Percentiles rank a stretch among this genome's conserved stretches.
Evolutionary conservation across 202 grass and related monocot genomes (phyloP).

Genomic region (Digitaria exilis): DNA sequence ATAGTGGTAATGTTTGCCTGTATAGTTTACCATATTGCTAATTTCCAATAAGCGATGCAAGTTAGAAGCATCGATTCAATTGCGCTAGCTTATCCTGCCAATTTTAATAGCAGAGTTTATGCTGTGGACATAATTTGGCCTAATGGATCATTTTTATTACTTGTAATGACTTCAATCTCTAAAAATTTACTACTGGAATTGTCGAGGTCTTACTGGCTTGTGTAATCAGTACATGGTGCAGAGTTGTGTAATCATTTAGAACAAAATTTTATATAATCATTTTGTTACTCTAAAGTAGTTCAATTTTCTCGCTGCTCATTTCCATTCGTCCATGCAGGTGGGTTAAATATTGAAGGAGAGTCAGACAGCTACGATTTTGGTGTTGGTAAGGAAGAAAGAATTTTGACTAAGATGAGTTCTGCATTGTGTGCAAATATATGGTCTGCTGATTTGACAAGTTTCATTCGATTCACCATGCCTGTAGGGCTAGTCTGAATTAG

Average conservation of each 20-base stretch:
- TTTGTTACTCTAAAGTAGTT: background rate
- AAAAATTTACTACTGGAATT: background rate
- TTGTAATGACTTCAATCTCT: background rate
- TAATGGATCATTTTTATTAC: background rate
- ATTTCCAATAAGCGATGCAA: background rate
- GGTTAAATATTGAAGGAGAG: conserved; percentile 87
- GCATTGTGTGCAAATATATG: background rate
- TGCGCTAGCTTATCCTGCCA: background rate
- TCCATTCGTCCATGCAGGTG: conserved; percentile 65
- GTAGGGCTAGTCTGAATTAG: conserved; percentile 12
- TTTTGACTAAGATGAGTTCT: background rate
- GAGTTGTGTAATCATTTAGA: background rate
- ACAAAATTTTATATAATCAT: background rate
- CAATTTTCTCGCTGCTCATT: conserved; percentile 27
- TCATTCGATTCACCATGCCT: too few relatives aligned
- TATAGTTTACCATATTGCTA: background rate
- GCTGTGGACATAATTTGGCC: conserved; percentile 1
- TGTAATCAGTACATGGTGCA: background rate
- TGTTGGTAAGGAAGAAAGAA: conserved; percentile 60
- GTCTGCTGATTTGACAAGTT: background rate
- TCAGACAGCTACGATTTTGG: conserved; percentile 92
- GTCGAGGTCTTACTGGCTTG: background rate
- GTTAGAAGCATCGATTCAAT: background rate
- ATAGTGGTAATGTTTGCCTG: background rate
- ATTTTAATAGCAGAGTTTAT: conserved; percentile 3